A percentile compares a stretch with the other conserved stretches of the same genome.
These are phyloP conservation scores for Euphorbia peplus DNA, from an alignment of 345 rosid species.

Conservation along the genomic window DNA sequence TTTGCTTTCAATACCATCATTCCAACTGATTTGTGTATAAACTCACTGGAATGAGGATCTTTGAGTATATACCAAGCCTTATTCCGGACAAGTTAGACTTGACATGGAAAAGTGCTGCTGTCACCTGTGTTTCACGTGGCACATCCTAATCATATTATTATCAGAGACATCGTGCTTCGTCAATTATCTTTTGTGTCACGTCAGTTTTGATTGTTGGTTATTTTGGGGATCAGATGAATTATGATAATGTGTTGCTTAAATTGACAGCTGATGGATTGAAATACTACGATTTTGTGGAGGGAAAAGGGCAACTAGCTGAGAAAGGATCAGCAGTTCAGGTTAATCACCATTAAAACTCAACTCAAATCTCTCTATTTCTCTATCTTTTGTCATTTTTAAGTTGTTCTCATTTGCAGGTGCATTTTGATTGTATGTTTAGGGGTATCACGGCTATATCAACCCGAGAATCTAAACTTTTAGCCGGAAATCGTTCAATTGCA, in stretches of 20 bases:
- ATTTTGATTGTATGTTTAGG: conserved; percentile 74
- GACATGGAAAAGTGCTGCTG: no score
- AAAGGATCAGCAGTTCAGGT: conserved; percentile 79
- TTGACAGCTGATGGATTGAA: conserved; percentile 75
- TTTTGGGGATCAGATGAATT: no score
- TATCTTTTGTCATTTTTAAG: not conserved
- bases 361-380: not conserved
- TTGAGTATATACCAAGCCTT: no score
- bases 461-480: conserved; percentile 85
- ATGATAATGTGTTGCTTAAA: not conserved
- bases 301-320: conserved; percentile 74
- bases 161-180: no score
- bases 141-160: no score
- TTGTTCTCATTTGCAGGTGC: conserved; percentile 46
- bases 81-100: no score
- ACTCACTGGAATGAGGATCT: no score
- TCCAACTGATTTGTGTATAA: no score
- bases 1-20: no score
- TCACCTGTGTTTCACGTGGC: no score
- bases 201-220: not conserved
- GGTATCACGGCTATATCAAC: conserved; percentile 78
- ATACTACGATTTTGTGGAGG: conserved; percentile 74
- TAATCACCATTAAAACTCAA: conserved; percentile 10
- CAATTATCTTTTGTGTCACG: no score
- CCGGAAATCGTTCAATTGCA: conserved; percentile 87